phyloP scores from a whole-genome alignment of 805 yeast genomes.

The Candida piceae region DNA sequence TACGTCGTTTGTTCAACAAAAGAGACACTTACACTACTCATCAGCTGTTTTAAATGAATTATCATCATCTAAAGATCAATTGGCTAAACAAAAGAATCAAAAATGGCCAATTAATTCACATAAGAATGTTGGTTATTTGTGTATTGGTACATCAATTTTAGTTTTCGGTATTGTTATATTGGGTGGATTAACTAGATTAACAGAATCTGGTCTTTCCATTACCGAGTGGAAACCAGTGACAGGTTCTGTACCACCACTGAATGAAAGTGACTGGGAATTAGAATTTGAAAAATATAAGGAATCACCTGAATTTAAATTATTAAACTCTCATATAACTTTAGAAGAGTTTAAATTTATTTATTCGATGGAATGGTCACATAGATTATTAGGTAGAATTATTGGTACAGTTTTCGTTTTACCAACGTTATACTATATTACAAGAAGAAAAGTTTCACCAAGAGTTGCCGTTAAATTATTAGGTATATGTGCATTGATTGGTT shows the following conservation, averaged over 20 bases:
- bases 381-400: slow-evolving; percentile 86
- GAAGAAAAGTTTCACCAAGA: slow-evolving; percentile 59
- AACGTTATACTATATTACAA: slow-evolving; percentile 70
- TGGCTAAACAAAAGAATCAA: not conserved
- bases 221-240: slow-evolving; percentile 99
- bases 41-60: slow-evolving; percentile 3
- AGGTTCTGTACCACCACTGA: slow-evolving; percentile 87
- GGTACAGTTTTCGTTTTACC: slow-evolving; percentile 83
- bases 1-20: no score
- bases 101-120: slow-evolving; percentile 43
- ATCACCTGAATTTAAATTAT: slow-evolving; percentile 86
- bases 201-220: slow-evolving; percentile 93
- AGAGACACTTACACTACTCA: no score
- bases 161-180: slow-evolving; percentile 95
- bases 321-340: slow-evolving; percentile 82
- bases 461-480: slow-evolving; percentile 66
- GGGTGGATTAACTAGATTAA: slow-evolving; percentile 92
- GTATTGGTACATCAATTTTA: slow-evolving; percentile 78
- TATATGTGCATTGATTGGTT: slow-evolving; percentile 71
- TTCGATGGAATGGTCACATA: slow-evolving; percentile 97
- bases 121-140: slow-evolving; percentile 76
- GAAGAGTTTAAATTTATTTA: slow-evolving; percentile 94
- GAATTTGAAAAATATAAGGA: slow-evolving; percentile 78
- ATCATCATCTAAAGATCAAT: slow-evolving; percentile 9
- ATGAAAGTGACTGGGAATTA: slow-evolving; percentile 73